Conservation (phyloP, 495 filamentous ascomycete genomes). For the Cercophora scortea region DNA sequence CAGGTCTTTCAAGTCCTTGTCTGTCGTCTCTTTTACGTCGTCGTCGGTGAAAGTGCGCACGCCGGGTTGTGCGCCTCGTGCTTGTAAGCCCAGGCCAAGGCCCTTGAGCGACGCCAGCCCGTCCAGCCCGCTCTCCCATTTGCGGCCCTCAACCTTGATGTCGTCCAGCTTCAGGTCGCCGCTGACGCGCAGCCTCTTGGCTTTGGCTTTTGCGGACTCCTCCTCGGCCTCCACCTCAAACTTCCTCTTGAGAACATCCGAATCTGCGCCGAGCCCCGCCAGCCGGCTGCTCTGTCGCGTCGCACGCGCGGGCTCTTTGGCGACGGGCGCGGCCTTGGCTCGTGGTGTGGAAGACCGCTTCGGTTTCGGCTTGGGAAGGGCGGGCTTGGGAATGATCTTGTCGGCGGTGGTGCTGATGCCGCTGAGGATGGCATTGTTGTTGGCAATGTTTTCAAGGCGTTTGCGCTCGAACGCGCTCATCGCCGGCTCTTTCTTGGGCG, state of each 20-base stretch:
- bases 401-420: conserved; percentile 26
- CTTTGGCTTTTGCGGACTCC: conserved; percentile 51
- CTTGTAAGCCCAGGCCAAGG: conserved; percentile 23
- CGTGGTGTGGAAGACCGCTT: conserved; percentile 13
- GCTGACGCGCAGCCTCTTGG: conserved; percentile 63
- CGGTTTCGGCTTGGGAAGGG: conserved; percentile 18
- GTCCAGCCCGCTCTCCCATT: conserved; percentile 37
- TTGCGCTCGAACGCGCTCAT: conserved; percentile 49
- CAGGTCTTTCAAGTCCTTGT: conserved; percentile 67
- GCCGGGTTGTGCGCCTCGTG: conserved; percentile 66
- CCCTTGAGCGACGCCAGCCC: conserved; percentile 34
- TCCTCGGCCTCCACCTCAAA: conserved; percentile 63
- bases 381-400: conserved; percentile 24
- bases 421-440: conserved; percentile 45
- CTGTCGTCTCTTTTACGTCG: conserved; percentile 72
- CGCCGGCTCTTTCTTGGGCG: conserved; percentile 16
- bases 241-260: conserved; percentile 71
- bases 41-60: conserved; percentile 71
- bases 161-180: conserved; percentile 68
- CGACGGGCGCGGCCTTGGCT: conserved; percentile 19
- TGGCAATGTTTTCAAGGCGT: conserved; percentile 47
- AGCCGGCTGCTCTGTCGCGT: conserved; percentile 47
- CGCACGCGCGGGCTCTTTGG: conserved; percentile 20
- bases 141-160: conserved; percentile 71
- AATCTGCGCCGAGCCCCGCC: conserved; percentile 47